A percentile compares a stretch with the other conserved stretches of the same genome.
These are phyloP conservation scores for Suillus discolor DNA, from an alignment of 768 basidiomycete genomes.

Conservation along the genomic window DNA sequence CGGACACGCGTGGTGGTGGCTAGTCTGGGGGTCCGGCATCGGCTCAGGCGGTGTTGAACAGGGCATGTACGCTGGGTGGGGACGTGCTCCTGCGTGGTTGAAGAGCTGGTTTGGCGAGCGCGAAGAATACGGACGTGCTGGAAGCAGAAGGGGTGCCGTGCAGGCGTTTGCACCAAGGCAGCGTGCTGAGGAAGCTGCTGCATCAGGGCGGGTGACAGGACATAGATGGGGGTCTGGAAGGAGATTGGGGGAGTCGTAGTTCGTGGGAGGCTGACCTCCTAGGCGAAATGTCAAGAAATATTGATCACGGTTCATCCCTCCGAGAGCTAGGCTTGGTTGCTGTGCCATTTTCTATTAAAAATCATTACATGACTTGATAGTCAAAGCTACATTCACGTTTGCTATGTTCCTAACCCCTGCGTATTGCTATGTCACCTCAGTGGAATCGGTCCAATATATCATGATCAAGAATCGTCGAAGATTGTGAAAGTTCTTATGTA, in stretches of 20 bases:
- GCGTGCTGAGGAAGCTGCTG: slow-evolving; percentile 22
- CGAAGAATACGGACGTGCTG: slow-evolving; percentile 33
- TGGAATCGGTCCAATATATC: background rate
- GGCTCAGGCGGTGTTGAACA: slow-evolving; percentile 39
- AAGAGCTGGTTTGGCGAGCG: slow-evolving; percentile 46
- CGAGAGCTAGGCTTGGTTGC: background rate
- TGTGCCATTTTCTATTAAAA: background rate
- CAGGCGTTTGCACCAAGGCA: slow-evolving; percentile 59
- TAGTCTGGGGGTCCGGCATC: slow-evolving; percentile 53
- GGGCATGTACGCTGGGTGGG: slow-evolving; percentile 43
- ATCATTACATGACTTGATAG: background rate
- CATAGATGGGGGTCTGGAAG: slow-evolving; percentile 59
- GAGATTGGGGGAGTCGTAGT: slow-evolving; percentile 42
- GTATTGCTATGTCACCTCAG: background rate
- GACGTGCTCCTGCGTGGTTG: slow-evolving; percentile 64
- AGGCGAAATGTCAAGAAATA: background rate
- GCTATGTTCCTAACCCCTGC: background rate
- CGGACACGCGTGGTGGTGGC: slow-evolving; percentile 85
- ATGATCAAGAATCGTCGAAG: background rate
- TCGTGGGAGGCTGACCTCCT: background rate
- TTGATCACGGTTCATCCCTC: background rate
- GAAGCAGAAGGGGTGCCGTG: slow-evolving; percentile 49
- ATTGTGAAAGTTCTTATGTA: too few relatives aligned
- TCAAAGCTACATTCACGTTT: background rate
- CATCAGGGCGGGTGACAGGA: slow-evolving; percentile 29